Percentiles rank a stretch among this genome's conserved stretches.
These are phyloP conservation scores for Umbelopsis ramanniana DNA, from an alignment of 192 early-diverging fungal genomes.

Conservation along the genomic window DNA sequence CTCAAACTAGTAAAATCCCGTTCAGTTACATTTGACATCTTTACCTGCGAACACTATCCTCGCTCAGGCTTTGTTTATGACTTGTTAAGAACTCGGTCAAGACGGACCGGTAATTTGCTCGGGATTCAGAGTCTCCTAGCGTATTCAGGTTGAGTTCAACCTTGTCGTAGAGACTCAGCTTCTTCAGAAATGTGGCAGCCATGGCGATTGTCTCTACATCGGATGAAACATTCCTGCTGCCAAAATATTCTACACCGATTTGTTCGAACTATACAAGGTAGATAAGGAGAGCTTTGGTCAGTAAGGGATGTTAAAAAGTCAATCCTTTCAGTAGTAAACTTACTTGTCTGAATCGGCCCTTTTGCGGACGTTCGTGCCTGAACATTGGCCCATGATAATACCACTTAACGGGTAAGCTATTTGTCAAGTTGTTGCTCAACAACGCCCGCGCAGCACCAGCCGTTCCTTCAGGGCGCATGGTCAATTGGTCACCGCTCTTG, in stretches of 20 bases:
- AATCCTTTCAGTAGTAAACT: neutral
- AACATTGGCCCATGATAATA: slow-evolving; percentile 74
- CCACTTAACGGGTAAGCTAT: slow-evolving; percentile 53
- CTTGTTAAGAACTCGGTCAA: slow-evolving; percentile 52
- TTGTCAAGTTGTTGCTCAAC: slow-evolving; percentile 49
- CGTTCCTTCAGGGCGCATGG: slow-evolving; percentile 73
- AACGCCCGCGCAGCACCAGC: slow-evolving; percentile 52
- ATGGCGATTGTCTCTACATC: slow-evolving; percentile 67
- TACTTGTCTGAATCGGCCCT: slow-evolving; percentile 65
- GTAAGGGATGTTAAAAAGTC: neutral
- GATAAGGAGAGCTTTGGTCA: neutral
- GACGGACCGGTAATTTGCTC: slow-evolving; percentile 44
- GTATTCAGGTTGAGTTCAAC: slow-evolving; percentile 51
- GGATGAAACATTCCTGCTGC: slow-evolving; percentile 50
- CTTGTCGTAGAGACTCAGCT: slow-evolving; percentile 37
- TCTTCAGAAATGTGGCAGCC: slow-evolving; percentile 51
- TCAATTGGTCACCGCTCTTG: slow-evolving; percentile 58
- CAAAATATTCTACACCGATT: slow-evolving; percentile 67
- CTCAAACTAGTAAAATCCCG: neutral
- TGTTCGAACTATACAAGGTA: slow-evolving; percentile 61
- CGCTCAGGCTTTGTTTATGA: slow-evolving; percentile 43
- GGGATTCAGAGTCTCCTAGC: slow-evolving; percentile 44
- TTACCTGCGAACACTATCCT: slow-evolving; percentile 55
- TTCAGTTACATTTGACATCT: neutral
- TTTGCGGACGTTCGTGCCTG: slow-evolving; percentile 72